Base-by-base conservation (phyloP, 1,284 basidiomycete species). In the Pyrrhoderma lamaoense region DNA sequence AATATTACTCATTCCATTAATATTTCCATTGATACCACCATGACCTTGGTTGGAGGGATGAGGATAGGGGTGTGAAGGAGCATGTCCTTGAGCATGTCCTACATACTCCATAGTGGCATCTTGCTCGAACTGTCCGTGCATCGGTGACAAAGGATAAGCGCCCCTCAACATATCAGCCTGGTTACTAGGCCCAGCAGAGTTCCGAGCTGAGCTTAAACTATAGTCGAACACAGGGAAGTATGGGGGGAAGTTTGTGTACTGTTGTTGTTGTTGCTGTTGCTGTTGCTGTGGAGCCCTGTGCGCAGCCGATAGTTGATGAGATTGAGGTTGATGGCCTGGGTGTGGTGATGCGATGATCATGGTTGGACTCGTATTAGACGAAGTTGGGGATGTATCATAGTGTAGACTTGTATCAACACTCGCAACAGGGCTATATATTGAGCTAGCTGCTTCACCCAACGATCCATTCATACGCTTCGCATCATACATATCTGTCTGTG, bases 191-290 rank as follows among this genome's bases (percentile, higher is more conserved):
- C 70, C 68, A 5, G 27, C 27, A 31, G 27, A 31, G 11, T 31
- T 31, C 11, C 7, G 27, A 5, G 11, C 11, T 11, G 27, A 31
- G 11, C 27, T 31, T 31, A 11, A 31, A 13, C 70, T 73, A 62
- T 88, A 87, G 61, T 87, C 85, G 58, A 84, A 87, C 27, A 86
- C 85, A 1, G 82, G 76, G 71, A 88, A 86, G 59, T 87, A 88
- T 57, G 74, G 75, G 8, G 85, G 85, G 65, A 80, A 78, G 14
- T 22, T 40, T 16, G n/a, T 40, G 36, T 58, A 54, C 18, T n/a
- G 16, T 22, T 55, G 53, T 25, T 54, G 52, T 7, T 19, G 27
- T 31, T 31, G n/a, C n/a, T n/a, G 27, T 31, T 31, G 27, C 5
- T 31, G 27, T 31, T 31, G 27, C n/a, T 22, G 38, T 18, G n/a